Evolutionary conservation across 2,329 filamentous ascomycete species (phyloP).

Genomic region (Colletotrichum tanaceti): DNA sequence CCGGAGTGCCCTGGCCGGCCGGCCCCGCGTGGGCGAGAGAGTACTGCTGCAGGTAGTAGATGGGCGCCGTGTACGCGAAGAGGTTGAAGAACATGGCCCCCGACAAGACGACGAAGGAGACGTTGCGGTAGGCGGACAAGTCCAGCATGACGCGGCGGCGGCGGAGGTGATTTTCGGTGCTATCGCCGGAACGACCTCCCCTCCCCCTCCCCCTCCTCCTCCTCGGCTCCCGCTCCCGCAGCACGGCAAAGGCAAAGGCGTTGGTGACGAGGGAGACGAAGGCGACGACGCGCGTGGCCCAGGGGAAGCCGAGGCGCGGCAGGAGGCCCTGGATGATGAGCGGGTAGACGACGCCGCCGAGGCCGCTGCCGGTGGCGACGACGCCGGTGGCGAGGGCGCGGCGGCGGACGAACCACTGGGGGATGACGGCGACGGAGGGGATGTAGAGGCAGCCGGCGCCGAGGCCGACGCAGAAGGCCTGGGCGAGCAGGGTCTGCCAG

Average conservation of each 20-base stretch:
- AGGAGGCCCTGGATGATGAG: constrained; percentile 51
- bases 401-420: constrained; percentile 54
- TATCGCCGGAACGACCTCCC: no score
- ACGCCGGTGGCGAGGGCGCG: constrained; percentile 57
- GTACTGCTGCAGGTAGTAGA: constrained; percentile 60
- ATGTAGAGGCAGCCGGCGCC: constrained; percentile 55
- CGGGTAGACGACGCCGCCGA: constrained; percentile 54
- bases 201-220: no score
- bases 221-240: constrained; percentile 43
- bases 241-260: constrained; percentile 46
- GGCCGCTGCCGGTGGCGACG: constrained; percentile 54
- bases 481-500: constrained; percentile 56
- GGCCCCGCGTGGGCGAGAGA: constrained; percentile 52
- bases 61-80: constrained; percentile 53
- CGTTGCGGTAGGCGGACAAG: constrained; percentile 46
- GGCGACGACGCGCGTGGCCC: constrained; percentile 51
- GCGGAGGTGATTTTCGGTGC: no score
- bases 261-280: constrained; percentile 50
- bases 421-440: constrained; percentile 54
- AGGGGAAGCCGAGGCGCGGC: constrained; percentile 48
- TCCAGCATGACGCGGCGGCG: constrained; percentile 46
- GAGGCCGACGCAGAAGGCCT: constrained; percentile 56
- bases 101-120: constrained; percentile 50
- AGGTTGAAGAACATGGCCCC: constrained; percentile 50
- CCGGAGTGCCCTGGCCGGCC: constrained; percentile 43